Base-by-base conservation (phyloP, 2,329 filamentous ascomycete species). In the Penicillium freii region DNA sequence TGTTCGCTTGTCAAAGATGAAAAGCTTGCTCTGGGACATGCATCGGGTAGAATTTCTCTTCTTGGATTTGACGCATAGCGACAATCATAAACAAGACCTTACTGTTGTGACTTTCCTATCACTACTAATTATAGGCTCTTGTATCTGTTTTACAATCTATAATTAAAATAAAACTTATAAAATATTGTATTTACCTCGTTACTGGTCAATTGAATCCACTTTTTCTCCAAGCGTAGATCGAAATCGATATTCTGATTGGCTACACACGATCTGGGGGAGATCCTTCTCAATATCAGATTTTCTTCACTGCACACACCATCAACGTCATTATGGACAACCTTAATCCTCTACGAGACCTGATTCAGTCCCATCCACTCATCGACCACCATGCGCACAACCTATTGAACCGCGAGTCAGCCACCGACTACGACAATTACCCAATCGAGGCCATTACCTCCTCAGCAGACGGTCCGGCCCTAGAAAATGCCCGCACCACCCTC, bases 391-490 rank as follows among this genome's bases (percentile, higher is more conserved):
- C 77, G 11, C 77, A 80, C 59, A 79, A 79, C 58, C 60, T 80
- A 17, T 66, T 80, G 29, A 68, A 63, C 5, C 61, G 65, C 23
- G 64, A 73, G 15, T 63, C 66, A 7, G 75, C 71, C 27, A 58
- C 57, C 36, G 62, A 76, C 57, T 71, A 74, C 57, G 59, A 62
- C 33, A 65, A 59, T 49, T 75, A 78, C 56, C 79, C 83, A 8
- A 79, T 87, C 21, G 80, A 86, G 47, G 82, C 85, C 44, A 87
- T 92, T 61, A 85, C 86, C 1, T 88, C 87, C 7, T 90, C 94
- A 76, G 91, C 90, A 1, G 78, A 84, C 56, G 89, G 87, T 8
- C 78, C 84, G 56, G 89, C 90, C 13, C 77, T 93, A 29, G 72
- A 82, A 42, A 83, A 87, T 56, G 82, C 84, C 0, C 77, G 75